Base-by-base conservation (phyloP, 148 eudicot genomes). In the Nepenthes mirabilis region DNA sequence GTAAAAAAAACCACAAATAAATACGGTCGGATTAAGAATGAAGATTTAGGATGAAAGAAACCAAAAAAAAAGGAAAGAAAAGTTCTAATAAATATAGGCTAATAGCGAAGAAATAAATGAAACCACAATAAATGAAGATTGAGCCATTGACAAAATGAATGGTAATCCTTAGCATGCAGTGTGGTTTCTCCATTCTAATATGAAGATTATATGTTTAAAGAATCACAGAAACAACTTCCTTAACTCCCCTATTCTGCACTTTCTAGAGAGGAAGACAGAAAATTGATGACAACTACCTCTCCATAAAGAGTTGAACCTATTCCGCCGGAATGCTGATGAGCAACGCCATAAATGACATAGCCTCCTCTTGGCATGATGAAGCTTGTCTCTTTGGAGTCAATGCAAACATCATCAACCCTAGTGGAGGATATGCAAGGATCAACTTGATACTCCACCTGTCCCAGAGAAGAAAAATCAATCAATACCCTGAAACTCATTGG, bases 321-420 rank as follows among this genome's bases (percentile, higher is more conserved):
- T n/a, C 93, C 90, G 9, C 93, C 93, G 0, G 84, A 67, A 60
- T 91, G 97, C 61, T 81, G 95, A 75, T 91, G 97, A 11, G 86
- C 96, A 73, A 75, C 88, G 5, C 86, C 90, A 55, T 91, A 91
- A 60, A 91, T 56, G 1, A 91, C 68, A 73, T 75, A 66, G 8
- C 97, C 95, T 50, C 83, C 90, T 67, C 12, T 72, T 48, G 95
- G 90, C 75, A 87, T 71, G 50, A 47, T 48, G 10, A 85, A 52
- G 64, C 70, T 83, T 58, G 69, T 61, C 47, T 60, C 73, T 73
- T 65, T 85, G 51, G 70, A 65, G 69, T 83, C 79, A 9, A 55
- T 54, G 61, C 86, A 84, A 32, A 36, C 60, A 53, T 58, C 67
- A 60, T 64, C 48, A 14, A 66, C 64, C 13, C 47, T 57, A 54